Percentiles rank a stretch among this genome's conserved stretches.
Evolutionary conservation across 805 yeast genomes (phyloP).

Genomic region (Torulaspora quercuum): DNA sequence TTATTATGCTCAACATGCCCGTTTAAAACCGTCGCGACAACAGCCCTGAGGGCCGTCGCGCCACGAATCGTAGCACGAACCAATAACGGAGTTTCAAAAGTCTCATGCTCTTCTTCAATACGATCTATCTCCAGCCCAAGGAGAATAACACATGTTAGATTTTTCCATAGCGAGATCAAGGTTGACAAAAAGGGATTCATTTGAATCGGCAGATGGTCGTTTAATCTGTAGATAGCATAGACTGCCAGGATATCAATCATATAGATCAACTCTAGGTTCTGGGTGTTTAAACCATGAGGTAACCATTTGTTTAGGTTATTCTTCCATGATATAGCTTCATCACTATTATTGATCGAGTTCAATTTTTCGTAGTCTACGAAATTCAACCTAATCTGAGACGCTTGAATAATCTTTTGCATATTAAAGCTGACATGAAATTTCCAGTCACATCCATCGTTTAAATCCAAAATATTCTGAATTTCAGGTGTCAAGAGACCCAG

Average conservation of each 20-base stretch:
- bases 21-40: slow-evolving; percentile 59
- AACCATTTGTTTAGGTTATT: slow-evolving; percentile 39
- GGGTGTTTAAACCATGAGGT: slow-evolving; percentile 37
- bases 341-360: slow-evolving; percentile 22
- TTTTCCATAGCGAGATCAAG: slow-evolving; percentile 62
- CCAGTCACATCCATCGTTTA: slow-evolving; percentile 23
- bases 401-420: slow-evolving; percentile 31
- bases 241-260: slow-evolving; percentile 44
- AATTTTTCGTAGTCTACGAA: slow-evolving; percentile 28
- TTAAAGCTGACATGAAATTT: slow-evolving; percentile 27
- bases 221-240: slow-evolving; percentile 45
- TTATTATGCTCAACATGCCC: slow-evolving; percentile 40
- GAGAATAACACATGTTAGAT: slow-evolving; percentile 55
- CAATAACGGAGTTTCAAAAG: slow-evolving; percentile 43
- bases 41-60: slow-evolving; percentile 57
- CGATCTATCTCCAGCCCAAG: slow-evolving; percentile 61
- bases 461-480: slow-evolving; percentile 14
- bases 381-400: slow-evolving; percentile 26
- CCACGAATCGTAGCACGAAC: slow-evolving; percentile 56
- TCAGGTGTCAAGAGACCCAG: slow-evolving; percentile 41
- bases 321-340: slow-evolving; percentile 27
- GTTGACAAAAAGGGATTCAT: slow-evolving; percentile 61
- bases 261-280: slow-evolving; percentile 45
- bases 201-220: slow-evolving; percentile 34
- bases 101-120: slow-evolving; percentile 42